These are phyloP conservation scores for Sonneratia alba DNA, from an alignment of 345 rosid genomes.

Conservation along the genomic window DNA sequence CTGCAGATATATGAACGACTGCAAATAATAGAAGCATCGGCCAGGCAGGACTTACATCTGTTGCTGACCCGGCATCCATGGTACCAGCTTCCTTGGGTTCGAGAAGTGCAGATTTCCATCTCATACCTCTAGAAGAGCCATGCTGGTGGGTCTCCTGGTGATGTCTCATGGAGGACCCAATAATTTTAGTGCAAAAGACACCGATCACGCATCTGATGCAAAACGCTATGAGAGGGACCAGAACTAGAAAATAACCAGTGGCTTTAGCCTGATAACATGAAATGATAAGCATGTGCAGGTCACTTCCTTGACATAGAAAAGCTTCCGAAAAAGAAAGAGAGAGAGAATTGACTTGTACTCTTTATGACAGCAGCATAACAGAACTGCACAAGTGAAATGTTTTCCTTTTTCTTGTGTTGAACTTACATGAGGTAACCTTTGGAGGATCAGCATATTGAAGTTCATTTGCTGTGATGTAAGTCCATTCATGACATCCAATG, in stretches of 20 bases:
- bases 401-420: neutral
- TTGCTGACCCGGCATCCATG: constrained; percentile 8
- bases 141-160: neutral
- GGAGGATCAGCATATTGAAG: constrained; percentile 10
- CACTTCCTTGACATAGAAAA: constrained; percentile 1
- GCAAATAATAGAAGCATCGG: neutral
- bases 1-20: neutral
- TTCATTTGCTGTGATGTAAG: constrained; percentile 8
- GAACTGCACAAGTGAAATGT: neutral
- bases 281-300: constrained; percentile 11
- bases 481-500: constrained; percentile 6
- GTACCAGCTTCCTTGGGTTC: constrained; percentile 16
- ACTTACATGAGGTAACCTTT: constrained; percentile 23
- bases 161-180: constrained; percentile 1
- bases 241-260: constrained; percentile 28
- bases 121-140: constrained; percentile 11
- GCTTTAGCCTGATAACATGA: constrained; percentile 23
- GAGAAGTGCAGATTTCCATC: constrained; percentile 29
- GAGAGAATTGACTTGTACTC: neutral
- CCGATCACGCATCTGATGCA: constrained; percentile 31
- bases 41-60: constrained; percentile 15
- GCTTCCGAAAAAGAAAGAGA: neutral
- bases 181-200: constrained; percentile 15
- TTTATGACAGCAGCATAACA: neutral
- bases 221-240: constrained; percentile 29